Conservation (phyloP, 1,284 basidiomycete genomes). For the Microbotryomycetes sp. region DNA sequence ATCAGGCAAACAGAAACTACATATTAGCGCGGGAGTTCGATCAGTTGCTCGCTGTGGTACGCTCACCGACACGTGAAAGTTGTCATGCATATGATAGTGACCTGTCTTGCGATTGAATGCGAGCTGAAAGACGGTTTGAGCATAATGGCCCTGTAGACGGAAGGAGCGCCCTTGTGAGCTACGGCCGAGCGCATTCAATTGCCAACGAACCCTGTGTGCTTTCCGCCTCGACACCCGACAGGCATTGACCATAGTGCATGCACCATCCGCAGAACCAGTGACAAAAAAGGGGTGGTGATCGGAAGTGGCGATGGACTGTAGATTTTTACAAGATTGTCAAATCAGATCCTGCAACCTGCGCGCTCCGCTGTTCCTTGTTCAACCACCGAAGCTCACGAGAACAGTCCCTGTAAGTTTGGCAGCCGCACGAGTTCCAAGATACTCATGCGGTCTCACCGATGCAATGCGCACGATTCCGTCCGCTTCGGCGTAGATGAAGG, state of each 20-base stretch:
- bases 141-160: constrained; percentile 41
- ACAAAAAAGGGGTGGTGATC: constrained; percentile 81
- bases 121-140: constrained; percentile 73
- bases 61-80: constrained; percentile 48
- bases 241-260: constrained; percentile 61
- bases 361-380: too few species aligned
- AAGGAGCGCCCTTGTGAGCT: neutral
- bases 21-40: too few species aligned
- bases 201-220: constrained; percentile 55
- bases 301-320: constrained; percentile 62
- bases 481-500: constrained; percentile 14
- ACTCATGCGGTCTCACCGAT: constrained; percentile 16
- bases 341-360: too few species aligned
- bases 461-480: constrained; percentile 23
- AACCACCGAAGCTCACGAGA: too few species aligned
- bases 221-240: constrained; percentile 60
- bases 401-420: constrained; percentile 55
- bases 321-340: too few species aligned
- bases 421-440: constrained; percentile 11
- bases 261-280: constrained; percentile 72
- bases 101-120: constrained; percentile 68
- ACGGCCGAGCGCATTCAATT: neutral
- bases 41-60: neutral
- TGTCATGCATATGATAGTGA: constrained; percentile 75
- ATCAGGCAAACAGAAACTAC: too few species aligned